Conservation (phyloP, 1,284 basidiomycete genomes). For the Puccinia triticina region DNA sequence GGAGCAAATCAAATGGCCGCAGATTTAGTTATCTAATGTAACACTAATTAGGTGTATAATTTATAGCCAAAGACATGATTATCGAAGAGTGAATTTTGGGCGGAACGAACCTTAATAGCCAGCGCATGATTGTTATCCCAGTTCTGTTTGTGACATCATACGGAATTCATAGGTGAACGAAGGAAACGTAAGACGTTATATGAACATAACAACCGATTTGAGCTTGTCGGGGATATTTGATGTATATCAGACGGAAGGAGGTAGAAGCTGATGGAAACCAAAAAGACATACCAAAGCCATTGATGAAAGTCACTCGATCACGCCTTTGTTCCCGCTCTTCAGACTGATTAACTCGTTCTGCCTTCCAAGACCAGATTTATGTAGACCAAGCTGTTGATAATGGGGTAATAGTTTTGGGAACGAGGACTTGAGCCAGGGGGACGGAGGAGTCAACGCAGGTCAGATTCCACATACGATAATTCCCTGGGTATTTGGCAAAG, state of each 20-base stretch:
- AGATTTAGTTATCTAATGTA: background rate
- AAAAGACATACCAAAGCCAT: slow-evolving; percentile 13
- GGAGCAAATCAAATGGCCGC: background rate
- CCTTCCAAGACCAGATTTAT: too few species aligned
- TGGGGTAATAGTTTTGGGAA: too few species aligned
- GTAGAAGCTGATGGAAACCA: background rate
- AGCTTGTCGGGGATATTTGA: background rate
- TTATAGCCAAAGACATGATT: background rate
- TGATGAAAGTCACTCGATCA: background rate
- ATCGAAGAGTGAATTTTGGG: background rate
- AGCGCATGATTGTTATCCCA: slow-evolving; percentile 32
- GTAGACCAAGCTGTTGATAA: too few species aligned
- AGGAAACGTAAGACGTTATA: too few species aligned
- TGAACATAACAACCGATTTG: background rate
- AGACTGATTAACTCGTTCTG: too few species aligned
- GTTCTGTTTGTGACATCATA: slow-evolving; percentile 3
- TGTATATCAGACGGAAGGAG: background rate
- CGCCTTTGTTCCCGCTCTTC: too few species aligned
- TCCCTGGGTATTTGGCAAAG: too few species aligned
- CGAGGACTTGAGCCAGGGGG: too few species aligned
- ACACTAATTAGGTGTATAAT: too few species aligned
- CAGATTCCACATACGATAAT: too few species aligned
- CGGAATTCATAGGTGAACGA: background rate
- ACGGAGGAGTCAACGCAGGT: too few species aligned
- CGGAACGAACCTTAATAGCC: slow-evolving; percentile 34